Conservation (phyloP, 805 yeast species). For the Schwanniomyces yamadae region DNA sequence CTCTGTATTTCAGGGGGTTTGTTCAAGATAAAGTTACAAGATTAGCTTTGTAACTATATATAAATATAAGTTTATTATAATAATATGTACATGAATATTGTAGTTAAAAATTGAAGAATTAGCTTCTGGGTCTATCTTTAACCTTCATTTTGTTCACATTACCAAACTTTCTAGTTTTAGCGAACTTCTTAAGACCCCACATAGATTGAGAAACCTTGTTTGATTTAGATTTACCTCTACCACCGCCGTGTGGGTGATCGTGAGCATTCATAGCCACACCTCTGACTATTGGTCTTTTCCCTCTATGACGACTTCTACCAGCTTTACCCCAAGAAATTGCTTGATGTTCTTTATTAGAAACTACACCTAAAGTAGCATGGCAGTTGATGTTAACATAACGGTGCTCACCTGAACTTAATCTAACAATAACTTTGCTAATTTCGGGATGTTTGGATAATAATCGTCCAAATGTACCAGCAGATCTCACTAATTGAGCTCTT, state of each 20-base stretch:
- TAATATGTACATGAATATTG: constrained; percentile 1
- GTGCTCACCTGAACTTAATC: constrained; percentile 89
- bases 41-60: no score
- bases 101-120: constrained; percentile 1
- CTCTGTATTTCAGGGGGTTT: not conserved
- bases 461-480: constrained; percentile 95
- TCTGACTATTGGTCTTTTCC: constrained; percentile 92
- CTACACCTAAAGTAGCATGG: constrained; percentile 91
- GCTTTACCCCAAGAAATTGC: constrained; percentile 92
- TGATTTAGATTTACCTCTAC: constrained; percentile 98
- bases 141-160: constrained; percentile 80
- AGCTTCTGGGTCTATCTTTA: constrained; percentile 78
- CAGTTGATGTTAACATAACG: constrained; percentile 83
- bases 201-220: constrained; percentile 92
- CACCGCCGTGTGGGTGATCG: constrained; percentile 99
- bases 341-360: constrained; percentile 90
- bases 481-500: constrained; percentile 87
- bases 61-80: not conserved
- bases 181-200: constrained; percentile 96
- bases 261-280: constrained; percentile 98
- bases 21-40: not conserved
- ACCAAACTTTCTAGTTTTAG: constrained; percentile 91
- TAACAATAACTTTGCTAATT: constrained; percentile 68
- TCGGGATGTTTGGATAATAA: constrained; percentile 75
- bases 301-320: constrained; percentile 89